These are phyloP conservation scores for Emergomyces orientalis DNA, from an alignment of 2,329 filamentous ascomycete genomes.

Conservation along the genomic window DNA sequence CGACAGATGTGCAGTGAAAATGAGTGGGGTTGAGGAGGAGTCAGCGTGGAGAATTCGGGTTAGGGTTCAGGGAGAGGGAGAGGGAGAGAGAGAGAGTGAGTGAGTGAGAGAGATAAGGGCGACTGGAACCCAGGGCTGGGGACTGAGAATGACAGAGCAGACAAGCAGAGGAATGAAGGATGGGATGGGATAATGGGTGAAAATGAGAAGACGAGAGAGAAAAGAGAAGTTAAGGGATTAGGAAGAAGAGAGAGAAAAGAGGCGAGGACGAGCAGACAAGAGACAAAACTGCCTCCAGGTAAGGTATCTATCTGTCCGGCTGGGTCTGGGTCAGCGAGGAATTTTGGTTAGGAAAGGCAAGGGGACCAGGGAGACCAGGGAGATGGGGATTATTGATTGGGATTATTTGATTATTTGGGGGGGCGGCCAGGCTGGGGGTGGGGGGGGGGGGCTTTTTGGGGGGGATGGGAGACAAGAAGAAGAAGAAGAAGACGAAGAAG, in stretches of 20 bases:
- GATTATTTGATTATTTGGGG: too few relatives aligned
- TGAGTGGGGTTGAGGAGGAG: constrained; percentile 1
- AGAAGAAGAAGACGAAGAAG: too few relatives aligned
- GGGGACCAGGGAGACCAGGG: not conserved
- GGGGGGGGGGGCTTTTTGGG: not conserved
- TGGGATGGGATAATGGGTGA: not conserved
- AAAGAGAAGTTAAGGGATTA: not conserved
- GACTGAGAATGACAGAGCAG: not conserved
- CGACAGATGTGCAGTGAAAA: not conserved
- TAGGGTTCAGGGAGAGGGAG: not conserved
- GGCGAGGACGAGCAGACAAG: too few relatives aligned
- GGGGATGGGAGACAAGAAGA: too few relatives aligned
- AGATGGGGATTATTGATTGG: too few relatives aligned
- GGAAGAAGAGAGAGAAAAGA: not conserved
- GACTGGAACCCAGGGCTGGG: not conserved
- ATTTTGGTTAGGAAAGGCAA: not conserved
- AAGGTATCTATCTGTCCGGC: too few relatives aligned
- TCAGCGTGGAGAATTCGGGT: not conserved
- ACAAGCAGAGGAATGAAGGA: not conserved
- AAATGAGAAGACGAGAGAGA: not conserved
- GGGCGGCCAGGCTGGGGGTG: not conserved
- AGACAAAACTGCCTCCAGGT: too few relatives aligned
- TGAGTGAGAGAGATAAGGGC: not conserved
- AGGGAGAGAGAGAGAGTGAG: not conserved
- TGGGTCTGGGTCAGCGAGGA: not conserved